These are phyloP conservation scores for Salix suchowensis DNA, from an alignment of 345 rosid species.

Conservation along the genomic window DNA sequence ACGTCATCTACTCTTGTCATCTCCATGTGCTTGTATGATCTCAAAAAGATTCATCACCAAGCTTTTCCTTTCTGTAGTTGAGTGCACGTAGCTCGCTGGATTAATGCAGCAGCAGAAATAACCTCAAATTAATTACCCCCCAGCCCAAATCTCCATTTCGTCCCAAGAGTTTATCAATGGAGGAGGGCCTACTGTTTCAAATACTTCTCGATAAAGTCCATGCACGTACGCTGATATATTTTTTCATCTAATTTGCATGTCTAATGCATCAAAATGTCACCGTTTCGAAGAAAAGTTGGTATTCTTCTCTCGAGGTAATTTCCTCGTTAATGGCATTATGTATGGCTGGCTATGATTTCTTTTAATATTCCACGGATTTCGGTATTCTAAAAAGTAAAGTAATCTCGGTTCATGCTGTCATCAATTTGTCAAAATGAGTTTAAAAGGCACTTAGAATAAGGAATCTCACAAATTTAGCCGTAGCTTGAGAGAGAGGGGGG, in stretches of 20 bases:
- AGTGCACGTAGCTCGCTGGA: background rate
- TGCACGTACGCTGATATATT: background rate
- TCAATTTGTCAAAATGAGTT: background rate
- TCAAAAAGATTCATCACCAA: slow-evolving; percentile 19
- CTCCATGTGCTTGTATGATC: slow-evolving; percentile 26
- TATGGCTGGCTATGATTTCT: too few species aligned
- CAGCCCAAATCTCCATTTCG: background rate
- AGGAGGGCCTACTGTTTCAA: background rate
- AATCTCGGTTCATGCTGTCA: background rate
- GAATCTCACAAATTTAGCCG: background rate
- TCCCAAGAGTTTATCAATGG: background rate
- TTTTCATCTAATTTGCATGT: background rate
- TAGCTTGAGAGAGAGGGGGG: background rate
- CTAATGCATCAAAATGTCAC: background rate
- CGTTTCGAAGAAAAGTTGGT: background rate
- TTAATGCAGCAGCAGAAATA: background rate
- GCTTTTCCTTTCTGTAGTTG: background rate
- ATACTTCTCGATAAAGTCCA: background rate
- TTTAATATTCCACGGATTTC: background rate
- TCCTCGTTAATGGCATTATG: background rate
- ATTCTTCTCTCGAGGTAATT: background rate
- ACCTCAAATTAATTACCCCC: background rate
- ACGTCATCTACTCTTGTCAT: slow-evolving; percentile 14
- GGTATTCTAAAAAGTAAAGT: background rate
- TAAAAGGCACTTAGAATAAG: slow-evolving; percentile 2